Base-by-base conservation (phyloP, 2,329 filamentous ascomycete genomes). In the Ophiostoma piceae region DNA sequence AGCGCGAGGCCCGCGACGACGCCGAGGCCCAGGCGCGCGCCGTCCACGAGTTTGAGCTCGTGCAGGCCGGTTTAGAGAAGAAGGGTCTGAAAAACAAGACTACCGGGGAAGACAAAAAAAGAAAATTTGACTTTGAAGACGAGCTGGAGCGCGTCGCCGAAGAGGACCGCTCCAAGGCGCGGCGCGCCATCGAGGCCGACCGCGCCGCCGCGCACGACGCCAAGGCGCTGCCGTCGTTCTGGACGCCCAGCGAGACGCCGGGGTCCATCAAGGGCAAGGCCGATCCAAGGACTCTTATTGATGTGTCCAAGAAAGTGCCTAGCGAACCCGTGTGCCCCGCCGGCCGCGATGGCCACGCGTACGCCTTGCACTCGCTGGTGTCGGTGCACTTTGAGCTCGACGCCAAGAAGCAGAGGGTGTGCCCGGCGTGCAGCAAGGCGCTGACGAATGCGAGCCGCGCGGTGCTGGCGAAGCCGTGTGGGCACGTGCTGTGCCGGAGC, bases 191-290 rank as follows among this genome's bases (percentile, higher is more conserved):
- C 70, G 88, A 92, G 68, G 85, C 87, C 60, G 92, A 96, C 78
- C 91, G 89, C 81, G 88, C 74, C 22, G 79, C 88, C 76, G 85
- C 87, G 2, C 82, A 85, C 9, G 91, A 90, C 78, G 85, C 87
- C 0, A 84, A 85, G 19, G 71, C 72, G 0, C 81, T 97, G 0
- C 92, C 92, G 0, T 96, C 92, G 0, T 98, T 98, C 80, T 98
- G 94, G 95, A 90, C 94, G 0, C 94, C 93, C 0, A 92, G 90
- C 0, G 85, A 94, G 70, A 96, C 91, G 0, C 92, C 92, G 0
- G 85, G 66, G 80, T 83, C 29, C 67, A 32, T 14, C 62, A 67
- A 35, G 22, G 11, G 29, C 16, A 35, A 37, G 7, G 43, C 35
- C 35, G n/a, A 26, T 26, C 51, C 51, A 2, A 22, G n/a, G n/a